Evolutionary conservation across 805 yeast genomes (phyloP), one percentile per base, ranked within the genome.

Genomic region (Candida ovalis): DNA sequence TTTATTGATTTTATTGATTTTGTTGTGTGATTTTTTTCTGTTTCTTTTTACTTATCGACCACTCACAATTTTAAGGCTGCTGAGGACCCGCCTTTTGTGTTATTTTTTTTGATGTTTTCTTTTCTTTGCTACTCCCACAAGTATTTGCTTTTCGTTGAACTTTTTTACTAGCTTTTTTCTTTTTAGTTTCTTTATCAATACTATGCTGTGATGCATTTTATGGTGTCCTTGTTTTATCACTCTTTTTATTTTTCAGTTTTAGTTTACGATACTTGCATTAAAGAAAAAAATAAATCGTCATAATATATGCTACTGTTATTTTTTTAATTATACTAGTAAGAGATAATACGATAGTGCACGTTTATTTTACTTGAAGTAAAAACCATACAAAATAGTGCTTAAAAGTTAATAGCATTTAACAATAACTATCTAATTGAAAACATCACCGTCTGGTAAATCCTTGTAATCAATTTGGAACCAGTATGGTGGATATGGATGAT

Each of bases 401-500:
- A n/a, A n/a, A n/a, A n/a, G n/a, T n/a, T n/a, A n/a, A n/a, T n/a
- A n/a, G n/a, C n/a, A n/a, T n/a, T n/a, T n/a, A n/a, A n/a, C n/a
- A n/a, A n/a, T n/a, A 25, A 7, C 10, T 10, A 30, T 30, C 15
- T 15, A 30, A 17, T 30, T 30, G 15, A 12, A 30, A 12, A 30
- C 35, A 36, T 36, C 39, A 18, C 18, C 24, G 21, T 41, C 43
- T 30, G 44, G 44, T 18, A 42, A 22, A 7, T 50, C 52, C 23
- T 27, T 42, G 30, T 57, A 57, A 10, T 57, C 51, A n/a, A 33
- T 41, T 15, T 48, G 41, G 22, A 52, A 57, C 15, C 37, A 28
- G 30, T 25, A 25, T 15, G 58, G 60, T 17, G 61, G 61, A 39
- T 50, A 57, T 15, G 49, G 50, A 22, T 35, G 49, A 19, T 54